Evolutionary conservation across 306 rosid genomes (phyloP).

Genomic region (Prunus mume): DNA sequence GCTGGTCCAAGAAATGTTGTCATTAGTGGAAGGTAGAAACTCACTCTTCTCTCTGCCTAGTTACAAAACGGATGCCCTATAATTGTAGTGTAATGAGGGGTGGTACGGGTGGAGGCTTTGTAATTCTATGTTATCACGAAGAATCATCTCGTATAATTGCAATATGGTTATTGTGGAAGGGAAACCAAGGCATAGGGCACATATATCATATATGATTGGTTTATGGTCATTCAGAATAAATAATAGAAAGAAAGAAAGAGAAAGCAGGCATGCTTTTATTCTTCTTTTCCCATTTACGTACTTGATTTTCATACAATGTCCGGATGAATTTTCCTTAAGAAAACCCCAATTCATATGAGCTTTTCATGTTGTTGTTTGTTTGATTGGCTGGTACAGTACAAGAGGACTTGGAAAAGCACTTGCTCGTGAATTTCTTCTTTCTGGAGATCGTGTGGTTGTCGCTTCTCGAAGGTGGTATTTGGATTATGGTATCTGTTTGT

Average conservation of each 20-base stretch:
- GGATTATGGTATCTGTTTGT: conserved; percentile 12
- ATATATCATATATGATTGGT: background rate
- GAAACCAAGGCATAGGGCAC: background rate
- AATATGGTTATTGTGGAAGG: background rate
- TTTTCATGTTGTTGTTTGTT: conserved; percentile 20
- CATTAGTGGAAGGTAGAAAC: conserved; percentile 78
- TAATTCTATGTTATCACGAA: background rate
- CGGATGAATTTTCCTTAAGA: background rate
- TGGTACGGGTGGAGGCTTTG: background rate
- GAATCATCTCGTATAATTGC: background rate
- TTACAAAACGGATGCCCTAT: background rate
- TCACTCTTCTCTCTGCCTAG: background rate
- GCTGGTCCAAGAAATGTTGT: conserved; percentile 95
- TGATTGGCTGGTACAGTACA: conserved; percentile 59
- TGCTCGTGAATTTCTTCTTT: conserved; percentile 92
- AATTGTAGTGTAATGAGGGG: background rate
- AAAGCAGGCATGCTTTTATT: background rate
- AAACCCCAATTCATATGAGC: background rate
- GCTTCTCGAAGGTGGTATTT: conserved; percentile 86
- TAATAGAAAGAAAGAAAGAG: background rate
- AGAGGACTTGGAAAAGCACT: conserved; percentile 96
- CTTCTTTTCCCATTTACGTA: background rate
- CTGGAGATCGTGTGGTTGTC: conserved; percentile 79
- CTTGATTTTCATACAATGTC: background rate
- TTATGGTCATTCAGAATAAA: background rate